A percentile compares a stretch with the other conserved stretches of the same genome.
These are phyloP conservation scores for Saccharomycopsis sp. DNA, from an alignment of 805 yeast genomes.

Conservation along the genomic window DNA sequence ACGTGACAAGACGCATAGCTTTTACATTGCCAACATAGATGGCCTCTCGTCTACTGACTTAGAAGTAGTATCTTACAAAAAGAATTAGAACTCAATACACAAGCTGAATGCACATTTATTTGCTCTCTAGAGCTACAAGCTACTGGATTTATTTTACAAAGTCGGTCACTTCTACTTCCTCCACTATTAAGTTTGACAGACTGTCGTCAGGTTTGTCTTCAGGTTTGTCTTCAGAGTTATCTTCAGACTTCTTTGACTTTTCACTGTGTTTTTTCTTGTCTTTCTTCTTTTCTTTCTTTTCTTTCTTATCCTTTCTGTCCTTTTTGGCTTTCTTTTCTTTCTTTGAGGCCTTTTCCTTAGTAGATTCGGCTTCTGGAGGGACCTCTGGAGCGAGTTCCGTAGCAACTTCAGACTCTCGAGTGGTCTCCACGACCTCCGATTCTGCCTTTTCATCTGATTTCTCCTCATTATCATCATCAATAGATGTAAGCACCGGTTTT, in stretches of 20 bases:
- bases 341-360: conserved; percentile 1
- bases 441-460: conserved; percentile 11
- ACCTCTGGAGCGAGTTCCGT: not conserved
- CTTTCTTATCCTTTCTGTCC: conserved; percentile 12
- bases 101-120: conserved; percentile 85
- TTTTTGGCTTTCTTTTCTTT: conserved; percentile 2
- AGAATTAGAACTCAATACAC: too few relatives aligned
- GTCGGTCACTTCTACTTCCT: conserved; percentile 14
- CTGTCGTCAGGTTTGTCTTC: not conserved
- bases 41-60: too few relatives aligned
- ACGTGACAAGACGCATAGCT: too few relatives aligned
- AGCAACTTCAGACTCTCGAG: not conserved
- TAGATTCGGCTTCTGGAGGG: not conserved
- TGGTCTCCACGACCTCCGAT: not conserved
- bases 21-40: too few relatives aligned
- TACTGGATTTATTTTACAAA: conserved; percentile 89
- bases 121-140: conserved; percentile 41
- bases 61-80: too few relatives aligned
- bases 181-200: conserved; percentile 7
- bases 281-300: conserved; percentile 21
- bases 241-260: conserved; percentile 26
- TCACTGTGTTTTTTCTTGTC: conserved; percentile 24
- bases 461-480: conserved; percentile 19
- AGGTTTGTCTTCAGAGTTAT: conserved; percentile 23
- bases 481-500: conserved; percentile 27